Evolutionary conservation across 2,329 filamentous ascomycete genomes (phyloP), one percentile per base, ranked within the genome.

Genomic region (Dactylellina haptotyla): DNA sequence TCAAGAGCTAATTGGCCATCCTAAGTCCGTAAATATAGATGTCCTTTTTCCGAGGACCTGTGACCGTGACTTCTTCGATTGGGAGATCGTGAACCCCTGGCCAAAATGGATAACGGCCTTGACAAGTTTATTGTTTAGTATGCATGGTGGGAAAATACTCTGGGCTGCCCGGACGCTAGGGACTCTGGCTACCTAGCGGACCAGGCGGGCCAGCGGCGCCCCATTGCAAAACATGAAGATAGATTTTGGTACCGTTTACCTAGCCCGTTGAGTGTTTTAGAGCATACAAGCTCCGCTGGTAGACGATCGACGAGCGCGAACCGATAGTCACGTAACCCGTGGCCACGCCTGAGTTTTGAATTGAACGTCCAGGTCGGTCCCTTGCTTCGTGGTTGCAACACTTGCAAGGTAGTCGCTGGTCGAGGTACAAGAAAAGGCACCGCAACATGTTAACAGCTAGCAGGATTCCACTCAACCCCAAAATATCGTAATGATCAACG

Each of bases 401-500:
- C 56, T 57, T 50, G 65, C 57, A 39, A 59, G 37, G 46, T 57
- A 48, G 18, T 30, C 3, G 34, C 23, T 20, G 45, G 59, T 18
- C 9, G 14, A 51, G 43, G 28, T 20, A 53, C 48, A 23, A 10
- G 37, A 43, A 37, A 12, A 32, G 18, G 12, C 43, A 16, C n/a
- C n/a, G n/a, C n/a, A n/a, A n/a, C n/a, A n/a, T 6, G 50, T 4
- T 37, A 34, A 14, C 50, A 57, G 48, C 56, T 48, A 58, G 20
- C 48, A 45, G 59, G 54, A 73, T 73, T 73, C 69, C 69, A 37
- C 69, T 66, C 54, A 65, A 45, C 26, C 8, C 32, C 12, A 53
- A 71, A 34, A 58, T 45, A 46, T 61, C 62, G 69, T 26, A 56
- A 30, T 34, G 69, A 66, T 66, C 69, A 62, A 41, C 69, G 41